A percentile compares a stretch with the other conserved stretches of the same genome.
Conservation (phyloP, 1,284 basidiomycete species). For the Leccinum subrobustum region DNA sequence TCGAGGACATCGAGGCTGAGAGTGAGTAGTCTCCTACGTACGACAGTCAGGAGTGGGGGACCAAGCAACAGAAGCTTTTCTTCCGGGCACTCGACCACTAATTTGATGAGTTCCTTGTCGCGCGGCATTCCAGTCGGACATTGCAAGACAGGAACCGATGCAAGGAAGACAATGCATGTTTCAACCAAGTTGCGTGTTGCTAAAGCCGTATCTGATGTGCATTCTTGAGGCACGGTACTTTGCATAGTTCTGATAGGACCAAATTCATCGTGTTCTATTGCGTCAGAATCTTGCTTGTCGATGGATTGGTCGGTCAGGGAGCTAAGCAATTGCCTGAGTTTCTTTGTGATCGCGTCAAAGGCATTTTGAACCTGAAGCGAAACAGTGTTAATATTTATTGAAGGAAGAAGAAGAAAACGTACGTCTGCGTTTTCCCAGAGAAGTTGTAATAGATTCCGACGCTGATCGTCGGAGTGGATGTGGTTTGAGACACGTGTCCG, state of each 20-base stretch:
- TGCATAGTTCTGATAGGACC: conserved; percentile 51
- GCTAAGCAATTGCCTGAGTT: conserved; percentile 41
- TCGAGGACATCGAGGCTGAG: conserved; percentile 53
- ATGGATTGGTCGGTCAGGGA: conserved; percentile 26
- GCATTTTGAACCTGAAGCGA: conserved; percentile 53
- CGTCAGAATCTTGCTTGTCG: conserved; percentile 19
- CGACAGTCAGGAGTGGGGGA: conserved; percentile 54
- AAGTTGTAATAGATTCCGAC: conserved; percentile 43
- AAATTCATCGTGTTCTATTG: conserved; percentile 64
- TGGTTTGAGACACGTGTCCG: conserved; percentile 19
- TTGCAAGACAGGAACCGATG: conserved; percentile 58
- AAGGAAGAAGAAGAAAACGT: conserved; percentile 20
- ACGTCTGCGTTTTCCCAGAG: conserved; percentile 70
- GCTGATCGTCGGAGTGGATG: conserved; percentile 16
- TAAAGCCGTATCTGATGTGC: conserved; percentile 3
- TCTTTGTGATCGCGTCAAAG: conserved; percentile 40
- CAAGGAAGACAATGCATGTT: conserved; percentile 54
- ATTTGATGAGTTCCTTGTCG: conserved; percentile 62
- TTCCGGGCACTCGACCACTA: conserved; percentile 51
- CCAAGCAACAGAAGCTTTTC: conserved; percentile 59
- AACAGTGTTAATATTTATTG: not conserved
- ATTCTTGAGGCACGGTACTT: conserved; percentile 26
- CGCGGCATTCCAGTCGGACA: conserved; percentile 54
- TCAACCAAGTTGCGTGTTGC: conserved; percentile 38
- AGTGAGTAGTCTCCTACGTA: conserved; percentile 54